Evolutionary conservation across 768 basidiomycete species (phyloP).

Genomic region (Suillus paluster): DNA sequence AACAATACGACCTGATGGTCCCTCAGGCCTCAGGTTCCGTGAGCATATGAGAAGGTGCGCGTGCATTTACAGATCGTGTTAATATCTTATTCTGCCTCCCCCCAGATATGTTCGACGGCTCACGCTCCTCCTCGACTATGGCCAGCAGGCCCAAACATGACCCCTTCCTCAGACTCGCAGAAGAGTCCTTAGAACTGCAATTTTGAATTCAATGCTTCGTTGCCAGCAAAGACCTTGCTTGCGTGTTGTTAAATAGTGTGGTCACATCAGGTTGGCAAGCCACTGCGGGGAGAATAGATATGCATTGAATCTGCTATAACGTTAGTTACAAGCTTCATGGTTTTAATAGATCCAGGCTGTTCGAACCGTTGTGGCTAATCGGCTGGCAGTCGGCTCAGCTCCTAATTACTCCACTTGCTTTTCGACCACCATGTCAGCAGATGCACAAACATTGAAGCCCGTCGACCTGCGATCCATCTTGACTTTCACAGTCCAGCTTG

Average conservation of each 20-base stretch:
- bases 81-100: not conserved
- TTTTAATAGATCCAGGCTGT: not conserved
- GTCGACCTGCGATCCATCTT: conserved; percentile 64
- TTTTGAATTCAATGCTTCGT: not conserved
- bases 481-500: conserved; percentile 70
- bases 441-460: conserved; percentile 33
- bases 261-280: not conserved
- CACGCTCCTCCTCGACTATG: not conserved
- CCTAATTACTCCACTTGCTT: not conserved
- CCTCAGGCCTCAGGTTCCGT: not conserved
- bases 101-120: not conserved
- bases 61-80: not conserved
- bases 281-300: not conserved
- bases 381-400: not conserved
- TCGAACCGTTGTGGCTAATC: not conserved
- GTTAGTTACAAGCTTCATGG: not conserved
- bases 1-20: too few relatives aligned
- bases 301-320: not conserved
- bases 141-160: not conserved
- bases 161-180: not conserved
- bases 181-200: not conserved
- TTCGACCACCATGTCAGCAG: conserved; percentile 30
- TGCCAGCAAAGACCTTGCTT: not conserved
- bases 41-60: not conserved
- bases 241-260: not conserved